These are phyloP conservation scores for Gymnopus androsaceus DNA, from an alignment of 1,284 basidiomycete species.

Conservation along the genomic window DNA sequence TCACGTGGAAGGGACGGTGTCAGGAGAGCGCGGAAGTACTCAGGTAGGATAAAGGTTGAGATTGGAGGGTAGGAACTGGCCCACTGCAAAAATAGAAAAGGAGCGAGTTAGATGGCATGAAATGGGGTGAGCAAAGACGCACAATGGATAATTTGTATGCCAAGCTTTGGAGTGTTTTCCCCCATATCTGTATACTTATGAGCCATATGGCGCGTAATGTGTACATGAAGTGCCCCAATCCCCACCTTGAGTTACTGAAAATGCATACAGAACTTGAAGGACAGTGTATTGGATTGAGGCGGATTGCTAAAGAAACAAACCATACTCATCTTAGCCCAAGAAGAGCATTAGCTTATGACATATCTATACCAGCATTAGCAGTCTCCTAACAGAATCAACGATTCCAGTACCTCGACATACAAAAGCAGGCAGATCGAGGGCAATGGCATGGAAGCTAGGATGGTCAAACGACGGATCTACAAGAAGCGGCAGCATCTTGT, in stretches of 20 bases:
- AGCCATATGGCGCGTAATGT: slow-evolving; percentile 37
- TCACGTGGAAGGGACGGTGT: slow-evolving; percentile 35
- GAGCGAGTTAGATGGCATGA: not conserved
- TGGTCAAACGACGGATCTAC: slow-evolving; percentile 40
- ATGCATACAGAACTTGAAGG: slow-evolving; percentile 2
- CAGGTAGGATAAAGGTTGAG: slow-evolving; percentile 32
- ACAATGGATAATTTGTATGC: slow-evolving; percentile 39
- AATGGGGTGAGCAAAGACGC: not conserved
- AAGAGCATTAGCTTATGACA: slow-evolving; percentile 54
- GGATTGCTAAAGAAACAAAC: slow-evolving; percentile 27
- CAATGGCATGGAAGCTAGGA: slow-evolving; percentile 62
- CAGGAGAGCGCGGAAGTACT: slow-evolving; percentile 28
- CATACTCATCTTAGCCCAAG: slow-evolving; percentile 55
- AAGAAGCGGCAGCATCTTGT: slow-evolving; percentile 55
- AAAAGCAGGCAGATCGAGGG: slow-evolving; percentile 52
- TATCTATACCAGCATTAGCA: too few species aligned
- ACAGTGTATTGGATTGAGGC: not conserved
- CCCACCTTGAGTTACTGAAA: slow-evolving; percentile 47
- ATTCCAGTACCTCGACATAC: slow-evolving; percentile 24
- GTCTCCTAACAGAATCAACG: too few species aligned
- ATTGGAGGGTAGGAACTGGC: slow-evolving; percentile 22
- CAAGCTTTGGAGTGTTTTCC: slow-evolving; percentile 38
- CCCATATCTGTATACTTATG: slow-evolving; percentile 36
- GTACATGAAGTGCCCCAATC: slow-evolving; percentile 13
- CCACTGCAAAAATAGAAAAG: slow-evolving; percentile 24